Evolutionary conservation across 75 land plant genomes (phyloP).

Genomic region (Picea sitchensis): DNA sequence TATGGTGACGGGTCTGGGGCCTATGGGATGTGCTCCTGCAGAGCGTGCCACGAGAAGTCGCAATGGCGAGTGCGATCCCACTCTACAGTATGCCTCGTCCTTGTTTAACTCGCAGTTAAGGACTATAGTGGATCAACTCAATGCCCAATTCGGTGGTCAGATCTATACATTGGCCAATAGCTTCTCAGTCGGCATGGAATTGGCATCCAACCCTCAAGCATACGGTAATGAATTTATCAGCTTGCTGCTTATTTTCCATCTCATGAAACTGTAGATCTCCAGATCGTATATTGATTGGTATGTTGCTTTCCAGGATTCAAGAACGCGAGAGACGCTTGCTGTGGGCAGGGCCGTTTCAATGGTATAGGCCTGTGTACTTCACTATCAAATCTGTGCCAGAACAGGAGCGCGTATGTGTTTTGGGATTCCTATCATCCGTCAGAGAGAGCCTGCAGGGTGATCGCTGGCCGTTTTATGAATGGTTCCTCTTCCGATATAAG

Average conservation of each 20-base stretch:
- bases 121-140: constrained; percentile 33
- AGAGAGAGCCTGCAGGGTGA: constrained; percentile 38
- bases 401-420: constrained; percentile 43
- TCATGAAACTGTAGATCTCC: too few species aligned
- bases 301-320: constrained; percentile 23
- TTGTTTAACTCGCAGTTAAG: constrained; percentile 51
- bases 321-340: constrained; percentile 33
- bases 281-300: background rate
- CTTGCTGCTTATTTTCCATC: too few species aligned
- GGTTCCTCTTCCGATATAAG: background rate
- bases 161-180: constrained; percentile 39
- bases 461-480: constrained; percentile 17
- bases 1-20: constrained; percentile 57
- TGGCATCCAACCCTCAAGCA: constrained; percentile 34
- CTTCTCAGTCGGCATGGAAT: constrained; percentile 34
- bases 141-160: constrained; percentile 31
- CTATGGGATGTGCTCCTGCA: constrained; percentile 76
- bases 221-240: constrained; percentile 26
- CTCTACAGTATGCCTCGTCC: constrained; percentile 35
- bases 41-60: constrained; percentile 38
- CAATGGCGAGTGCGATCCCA: constrained; percentile 41
- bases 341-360: constrained; percentile 53
- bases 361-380: constrained; percentile 51
- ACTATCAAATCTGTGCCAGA: constrained; percentile 44
- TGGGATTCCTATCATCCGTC: constrained; percentile 72